These are phyloP conservation scores for Cochlearia excelsa DNA, from an alignment of 345 rosid genomes.

Conservation along the genomic window DNA sequence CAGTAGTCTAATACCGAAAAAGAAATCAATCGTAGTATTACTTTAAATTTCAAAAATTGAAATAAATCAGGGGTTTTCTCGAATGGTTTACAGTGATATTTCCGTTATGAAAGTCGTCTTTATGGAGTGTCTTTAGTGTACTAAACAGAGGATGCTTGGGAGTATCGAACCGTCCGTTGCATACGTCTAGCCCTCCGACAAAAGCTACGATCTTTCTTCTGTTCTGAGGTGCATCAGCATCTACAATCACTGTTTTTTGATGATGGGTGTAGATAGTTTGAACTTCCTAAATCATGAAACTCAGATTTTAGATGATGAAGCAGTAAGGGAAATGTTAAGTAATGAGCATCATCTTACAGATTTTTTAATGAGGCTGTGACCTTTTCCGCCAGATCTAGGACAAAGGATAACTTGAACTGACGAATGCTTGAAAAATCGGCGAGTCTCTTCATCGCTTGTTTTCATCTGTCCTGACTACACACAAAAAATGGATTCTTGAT, in stretches of 20 bases:
- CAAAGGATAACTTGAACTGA: slow-evolving; percentile 88
- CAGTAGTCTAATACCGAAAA: slow-evolving; percentile 43
- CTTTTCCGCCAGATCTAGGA: slow-evolving; percentile 80
- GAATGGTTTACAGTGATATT: slow-evolving; percentile 50
- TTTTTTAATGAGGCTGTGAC: slow-evolving; percentile 76
- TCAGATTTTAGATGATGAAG: slow-evolving; percentile 16
- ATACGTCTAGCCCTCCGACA: slow-evolving; percentile 74
- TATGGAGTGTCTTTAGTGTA: slow-evolving; percentile 53
- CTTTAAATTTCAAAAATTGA: neutral
- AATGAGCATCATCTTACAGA: slow-evolving; percentile 45
- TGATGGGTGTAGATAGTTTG: slow-evolving; percentile 80
- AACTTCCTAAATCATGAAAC: slow-evolving; percentile 55
- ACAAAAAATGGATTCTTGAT: slow-evolving; percentile 8
- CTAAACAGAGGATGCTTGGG: slow-evolving; percentile 63
- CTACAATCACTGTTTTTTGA: slow-evolving; percentile 78
- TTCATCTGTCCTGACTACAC: slow-evolving; percentile 79
- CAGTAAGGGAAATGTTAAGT: neutral
- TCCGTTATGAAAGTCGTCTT: slow-evolving; percentile 56
- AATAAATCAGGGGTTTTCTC: slow-evolving; percentile 1
- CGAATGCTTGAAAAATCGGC: slow-evolving; percentile 80
- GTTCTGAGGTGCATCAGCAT: slow-evolving; percentile 64
- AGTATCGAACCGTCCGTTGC: slow-evolving; percentile 63
- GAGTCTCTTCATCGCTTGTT: slow-evolving; percentile 87
- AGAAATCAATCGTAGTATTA: neutral
- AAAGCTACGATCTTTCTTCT: slow-evolving; percentile 64